phyloP scores from a whole-genome alignment of 305 asterid genomes.

The Fraxinus sp. region DNA sequence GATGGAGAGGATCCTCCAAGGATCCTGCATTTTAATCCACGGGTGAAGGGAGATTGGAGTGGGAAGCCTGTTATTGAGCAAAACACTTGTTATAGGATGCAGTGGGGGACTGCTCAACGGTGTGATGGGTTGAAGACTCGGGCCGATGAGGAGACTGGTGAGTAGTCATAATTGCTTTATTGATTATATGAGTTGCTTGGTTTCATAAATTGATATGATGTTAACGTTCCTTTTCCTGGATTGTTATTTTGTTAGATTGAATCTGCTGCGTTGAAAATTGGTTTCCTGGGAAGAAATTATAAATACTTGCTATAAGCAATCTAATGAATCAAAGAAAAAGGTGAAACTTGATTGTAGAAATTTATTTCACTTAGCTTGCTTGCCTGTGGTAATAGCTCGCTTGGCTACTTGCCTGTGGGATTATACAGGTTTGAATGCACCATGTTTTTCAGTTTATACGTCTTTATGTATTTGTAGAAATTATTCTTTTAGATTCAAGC shows the following conservation, averaged over 20 bases:
- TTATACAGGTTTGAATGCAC: background rate
- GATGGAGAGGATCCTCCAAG: background rate
- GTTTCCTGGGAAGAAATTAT: background rate
- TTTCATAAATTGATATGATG: conserved; percentile 2
- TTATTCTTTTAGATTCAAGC: background rate
- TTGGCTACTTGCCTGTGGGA: background rate
- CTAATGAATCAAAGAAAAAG: background rate
- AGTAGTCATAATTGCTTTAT: conserved; percentile 16
- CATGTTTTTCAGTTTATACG: background rate
- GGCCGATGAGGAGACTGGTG: conserved; percentile 91
- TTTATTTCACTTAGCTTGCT: background rate
- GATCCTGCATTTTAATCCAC: background rate
- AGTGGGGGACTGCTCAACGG: conserved; percentile 84
- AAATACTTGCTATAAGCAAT: background rate
- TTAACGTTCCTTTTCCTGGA: background rate
- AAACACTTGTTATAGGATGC: conserved; percentile 94
- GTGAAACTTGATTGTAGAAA: background rate
- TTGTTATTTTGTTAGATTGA: background rate
- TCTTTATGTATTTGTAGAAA: background rate
- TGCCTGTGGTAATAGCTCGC: background rate
- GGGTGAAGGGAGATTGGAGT: background rate
- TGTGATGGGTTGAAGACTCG: conserved; percentile 86
- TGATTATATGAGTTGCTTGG: background rate
- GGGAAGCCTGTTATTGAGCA: conserved; percentile 58
- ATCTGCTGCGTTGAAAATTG: background rate